These are phyloP conservation scores for Cladosporium sp. DNA, from an alignment of 2,329 filamentous ascomycete genomes.

Conservation along the genomic window DNA sequence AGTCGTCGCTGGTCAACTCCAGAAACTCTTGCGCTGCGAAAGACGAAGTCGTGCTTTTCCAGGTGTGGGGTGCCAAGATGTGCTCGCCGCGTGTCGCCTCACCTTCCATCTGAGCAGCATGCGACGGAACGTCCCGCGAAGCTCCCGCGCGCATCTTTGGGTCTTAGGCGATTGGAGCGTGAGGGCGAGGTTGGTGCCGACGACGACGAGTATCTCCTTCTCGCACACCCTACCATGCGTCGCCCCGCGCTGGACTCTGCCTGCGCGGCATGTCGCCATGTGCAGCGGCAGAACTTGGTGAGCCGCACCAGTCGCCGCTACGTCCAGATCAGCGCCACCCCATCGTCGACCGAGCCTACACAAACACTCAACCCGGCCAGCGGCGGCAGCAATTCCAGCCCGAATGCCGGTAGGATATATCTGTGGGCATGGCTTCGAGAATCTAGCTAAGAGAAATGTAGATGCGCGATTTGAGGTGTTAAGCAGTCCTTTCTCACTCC, in stretches of 20 bases:
- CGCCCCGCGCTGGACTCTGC: constrained; percentile 23
- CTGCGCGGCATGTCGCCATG: constrained; percentile 22
- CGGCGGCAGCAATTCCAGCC: constrained; percentile 14
- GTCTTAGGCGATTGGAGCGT: not conserved
- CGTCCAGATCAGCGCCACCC: constrained; percentile 43
- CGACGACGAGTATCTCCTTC: not conserved
- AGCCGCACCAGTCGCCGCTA: constrained; percentile 23
- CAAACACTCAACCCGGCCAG: constrained; percentile 29
- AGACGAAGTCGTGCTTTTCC: constrained; percentile 6
- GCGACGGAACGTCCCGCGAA: not conserved
- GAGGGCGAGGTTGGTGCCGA: not conserved
- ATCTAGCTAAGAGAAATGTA: constrained; percentile 33
- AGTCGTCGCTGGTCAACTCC: constrained; percentile 7
- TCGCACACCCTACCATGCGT: constrained; percentile 19
- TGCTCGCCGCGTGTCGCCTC: not conserved
- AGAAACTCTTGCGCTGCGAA: not conserved
- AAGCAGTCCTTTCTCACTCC: constrained; percentile 83
- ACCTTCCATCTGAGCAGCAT: not conserved
- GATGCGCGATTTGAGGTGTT: constrained; percentile 94
- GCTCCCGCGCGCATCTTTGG: not conserved
- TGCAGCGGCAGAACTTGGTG: constrained; percentile 9
- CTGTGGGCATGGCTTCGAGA: not conserved
- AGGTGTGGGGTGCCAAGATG: constrained; percentile 1
- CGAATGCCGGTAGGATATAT: constrained; percentile 15
- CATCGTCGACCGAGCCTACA: constrained; percentile 33